Conservation (phyloP, 768 basidiomycete species). For the Phlebiopsis flavidoalba region DNA sequence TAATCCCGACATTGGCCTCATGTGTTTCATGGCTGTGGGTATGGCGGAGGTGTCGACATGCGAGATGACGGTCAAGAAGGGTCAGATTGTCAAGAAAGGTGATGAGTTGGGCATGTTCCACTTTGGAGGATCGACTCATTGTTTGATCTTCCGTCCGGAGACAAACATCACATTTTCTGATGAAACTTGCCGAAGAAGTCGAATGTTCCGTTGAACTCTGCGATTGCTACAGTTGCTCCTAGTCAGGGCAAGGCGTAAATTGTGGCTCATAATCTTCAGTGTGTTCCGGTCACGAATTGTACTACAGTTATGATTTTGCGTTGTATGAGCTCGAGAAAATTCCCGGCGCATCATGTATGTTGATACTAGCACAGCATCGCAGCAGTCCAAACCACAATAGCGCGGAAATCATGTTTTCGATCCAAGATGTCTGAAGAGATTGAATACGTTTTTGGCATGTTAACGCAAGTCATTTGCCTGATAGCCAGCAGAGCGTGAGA, state of each 20-base stretch:
- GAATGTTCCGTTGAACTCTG: not conserved
- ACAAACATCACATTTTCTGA: slow-evolving; percentile 12
- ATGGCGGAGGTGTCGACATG: slow-evolving; percentile 64
- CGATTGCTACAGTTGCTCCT: not conserved
- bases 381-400: not conserved
- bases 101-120: slow-evolving; percentile 61
- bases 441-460: not conserved
- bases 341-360: not conserved
- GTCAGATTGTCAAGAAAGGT: slow-evolving; percentile 43
- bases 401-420: not conserved
- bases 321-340: not conserved
- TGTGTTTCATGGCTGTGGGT: slow-evolving; percentile 55
- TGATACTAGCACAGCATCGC: not conserved
- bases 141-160: slow-evolving; percentile 38
- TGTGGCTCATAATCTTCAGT: not conserved
- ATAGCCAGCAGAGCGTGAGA: not conserved
- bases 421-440: not conserved
- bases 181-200: not conserved
- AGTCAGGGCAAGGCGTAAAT: not conserved
- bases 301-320: not conserved
- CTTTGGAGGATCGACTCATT: slow-evolving; percentile 54
- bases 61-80: slow-evolving; percentile 40
- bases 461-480: not conserved
- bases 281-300: not conserved
- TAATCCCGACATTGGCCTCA: slow-evolving; percentile 45